Evolutionary conservation across 1,139 yeast genomes (phyloP), one percentile per base, ranked within the genome.

Genomic region (Nadsonia starkeyi-henricii): DNA sequence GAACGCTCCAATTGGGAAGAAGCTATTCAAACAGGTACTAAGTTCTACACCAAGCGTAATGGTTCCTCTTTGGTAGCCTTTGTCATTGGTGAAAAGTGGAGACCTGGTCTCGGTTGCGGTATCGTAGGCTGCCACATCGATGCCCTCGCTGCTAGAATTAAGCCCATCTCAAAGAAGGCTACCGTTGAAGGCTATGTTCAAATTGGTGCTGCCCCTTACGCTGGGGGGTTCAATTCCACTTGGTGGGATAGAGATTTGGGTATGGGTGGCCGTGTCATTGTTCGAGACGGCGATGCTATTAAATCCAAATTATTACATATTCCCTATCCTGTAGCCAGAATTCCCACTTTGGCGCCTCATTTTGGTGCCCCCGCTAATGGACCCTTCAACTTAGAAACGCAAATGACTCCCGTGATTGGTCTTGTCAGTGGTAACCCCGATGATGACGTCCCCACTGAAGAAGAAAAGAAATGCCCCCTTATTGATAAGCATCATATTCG

Each of bases 181-280:
- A 69, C 73, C 18, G 88, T 54, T 18, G 61, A 84, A 59, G 95
- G 94, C 0, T 86, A 75, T 59, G 74, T 79, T 50, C 93, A 84
- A 62, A 75, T 88, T 23, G 96, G 94, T 33, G 91, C 86, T 2
- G 96, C 91, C 58, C 81, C 85, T 46, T 88, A 88, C 59, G 95
- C 95, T 46, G 95, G 95, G 28, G 84, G 89, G 47, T 46, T 57
- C 43, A 50, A 70, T 84, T 81, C 64, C 67, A 55, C 82, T 17
- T 81, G 89, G 89, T 86, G 89, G 68, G 96, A 88, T 64, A 76
- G 95, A 52, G 96, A 88, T 62, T 72, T 88, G 56, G 77, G 91
- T 19, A 68, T 86, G 53, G 96, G 95, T 7, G 96, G 96, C 30
- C 73, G 96, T 57, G 91, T 88, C 2, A 78, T 84, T 61, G 78